Evolutionary conservation across 352 stramenopile species (phyloP), one percentile per base, ranked within the genome.

Genomic region (Phytophthora foliorum): DNA sequence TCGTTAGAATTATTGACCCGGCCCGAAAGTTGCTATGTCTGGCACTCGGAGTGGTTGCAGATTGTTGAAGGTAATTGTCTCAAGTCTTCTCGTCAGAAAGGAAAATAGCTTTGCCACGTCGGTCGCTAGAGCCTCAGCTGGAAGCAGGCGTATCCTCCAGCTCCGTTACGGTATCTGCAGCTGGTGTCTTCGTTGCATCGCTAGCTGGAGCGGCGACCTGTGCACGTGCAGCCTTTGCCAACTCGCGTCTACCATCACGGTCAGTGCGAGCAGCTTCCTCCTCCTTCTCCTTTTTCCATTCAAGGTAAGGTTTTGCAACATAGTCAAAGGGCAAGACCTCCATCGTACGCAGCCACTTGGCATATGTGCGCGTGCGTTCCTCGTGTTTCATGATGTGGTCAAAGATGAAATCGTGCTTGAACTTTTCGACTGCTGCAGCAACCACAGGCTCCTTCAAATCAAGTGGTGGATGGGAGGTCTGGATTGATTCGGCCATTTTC

Each of bases 321-420:
- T 96, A 96, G 55, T 82, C 69, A 34, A 94, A 94, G 25, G 89
- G 88, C 54, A 95, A 64, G 16, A 74, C 49, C 36, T 89, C 84
- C 45, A 96, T 78, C 45, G 82, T 82, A 25, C 84, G 77, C 56
- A 96, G 63, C 89, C 89, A 96, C 58, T 89, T 91, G 55, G 86
- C 86, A 59, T 94, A 96, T 44, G 87, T 91, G 31, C 84, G 87
- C 36, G 88, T 91, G 13, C 63, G 44, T 16, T 88, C 75, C 63
- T 96, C 89, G 69, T 95, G 85, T 44, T 86, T 77, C 46, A 96
- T 91, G 57, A 96, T 96, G 65, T 95, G 84, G 44, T 84, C 73
- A 53, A 92, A 94, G 65, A 96, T 95, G 57, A 77, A 69, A 45
- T 86, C 72, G 50, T 75, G 80, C 69, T 95, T 96, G 63, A 96